Percentiles rank a stretch among this genome's conserved stretches.
Conservation (phyloP, 2,329 filamentous ascomycete genomes). For the Macrophomina phaseolina region DNA sequence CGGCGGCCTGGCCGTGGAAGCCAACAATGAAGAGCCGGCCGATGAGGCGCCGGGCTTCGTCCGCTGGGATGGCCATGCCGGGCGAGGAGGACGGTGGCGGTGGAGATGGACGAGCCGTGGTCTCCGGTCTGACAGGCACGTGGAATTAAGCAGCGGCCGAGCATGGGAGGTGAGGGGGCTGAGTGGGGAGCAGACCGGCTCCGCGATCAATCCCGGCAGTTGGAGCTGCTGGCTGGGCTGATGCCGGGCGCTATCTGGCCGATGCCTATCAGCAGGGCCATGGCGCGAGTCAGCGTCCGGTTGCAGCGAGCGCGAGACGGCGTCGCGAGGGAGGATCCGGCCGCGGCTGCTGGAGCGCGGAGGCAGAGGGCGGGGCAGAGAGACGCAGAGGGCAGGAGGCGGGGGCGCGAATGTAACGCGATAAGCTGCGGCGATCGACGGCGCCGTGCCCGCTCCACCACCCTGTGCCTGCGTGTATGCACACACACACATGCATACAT, state of each 20-base stretch:
- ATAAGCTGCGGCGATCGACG: neutral
- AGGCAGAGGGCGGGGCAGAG: neutral
- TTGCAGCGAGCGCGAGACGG: neutral
- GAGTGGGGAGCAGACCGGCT: too few relatives aligned
- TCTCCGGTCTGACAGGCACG: neutral
- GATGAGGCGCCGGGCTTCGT: conserved; percentile 14
- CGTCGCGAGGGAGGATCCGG: neutral
- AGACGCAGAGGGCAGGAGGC: neutral
- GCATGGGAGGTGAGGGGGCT: neutral
- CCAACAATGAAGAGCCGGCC: conserved; percentile 24
- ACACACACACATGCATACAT: too few relatives aligned
- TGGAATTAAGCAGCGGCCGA: neutral
- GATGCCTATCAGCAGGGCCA: neutral
- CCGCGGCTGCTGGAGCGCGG: neutral
- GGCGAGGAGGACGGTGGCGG: neutral
- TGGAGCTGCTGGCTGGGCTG: neutral
- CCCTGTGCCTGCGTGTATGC: neutral
- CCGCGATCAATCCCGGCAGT: neutral
- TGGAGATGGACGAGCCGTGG: neutral
- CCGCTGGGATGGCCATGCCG: neutral
- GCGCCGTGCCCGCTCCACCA: neutral
- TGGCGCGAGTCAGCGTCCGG: neutral
- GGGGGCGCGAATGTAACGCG: neutral
- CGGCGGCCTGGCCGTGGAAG: conserved; percentile 22
- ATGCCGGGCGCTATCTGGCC: neutral